Evolutionary conservation across 805 yeast species (phyloP).

Genomic region (Monosporozyma aquatica): DNA sequence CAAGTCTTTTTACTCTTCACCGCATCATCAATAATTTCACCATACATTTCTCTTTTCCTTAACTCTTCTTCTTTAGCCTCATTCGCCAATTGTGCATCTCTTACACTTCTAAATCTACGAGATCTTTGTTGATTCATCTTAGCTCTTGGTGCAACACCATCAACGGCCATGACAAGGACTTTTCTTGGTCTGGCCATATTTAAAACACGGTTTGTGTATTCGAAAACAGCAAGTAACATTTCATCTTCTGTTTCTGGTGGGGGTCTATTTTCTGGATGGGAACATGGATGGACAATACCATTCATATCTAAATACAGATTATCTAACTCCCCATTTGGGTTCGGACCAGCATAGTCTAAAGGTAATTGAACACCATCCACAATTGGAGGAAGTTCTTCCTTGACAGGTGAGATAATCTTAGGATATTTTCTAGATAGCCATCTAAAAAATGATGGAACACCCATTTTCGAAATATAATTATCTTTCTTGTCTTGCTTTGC

Average conservation of each 20-base stretch:
- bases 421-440: slow-evolving; percentile 94
- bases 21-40: slow-evolving; percentile 69
- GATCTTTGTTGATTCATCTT: slow-evolving; percentile 96
- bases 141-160: slow-evolving; percentile 98
- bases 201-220: slow-evolving; percentile 84
- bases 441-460: slow-evolving; percentile 96
- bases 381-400: slow-evolving; percentile 56
- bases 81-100: slow-evolving; percentile 74
- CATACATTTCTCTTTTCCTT: slow-evolving; percentile 26
- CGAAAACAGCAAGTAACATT: slow-evolving; percentile 89
- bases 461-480: slow-evolving; percentile 38
- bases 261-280: slow-evolving; percentile 94
- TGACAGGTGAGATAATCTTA: slow-evolving; percentile 81
- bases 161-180: slow-evolving; percentile 89
- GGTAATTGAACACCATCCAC: slow-evolving; percentile 59
- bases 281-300: slow-evolving; percentile 98
- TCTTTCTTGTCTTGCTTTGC: too few species aligned
- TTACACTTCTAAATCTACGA: slow-evolving; percentile 84
- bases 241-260: slow-evolving; percentile 96
- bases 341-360: slow-evolving; percentile 59
- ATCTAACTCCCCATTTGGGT: slow-evolving; percentile 94
- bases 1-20: slow-evolving; percentile 68
- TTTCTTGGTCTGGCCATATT: slow-evolving; percentile 94
- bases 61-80: slow-evolving; percentile 53
- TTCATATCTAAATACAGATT: slow-evolving; percentile 94